Base-by-base conservation (phyloP, 495 filamentous ascomycete genomes). In the Parathielavia appendiculata region DNA sequence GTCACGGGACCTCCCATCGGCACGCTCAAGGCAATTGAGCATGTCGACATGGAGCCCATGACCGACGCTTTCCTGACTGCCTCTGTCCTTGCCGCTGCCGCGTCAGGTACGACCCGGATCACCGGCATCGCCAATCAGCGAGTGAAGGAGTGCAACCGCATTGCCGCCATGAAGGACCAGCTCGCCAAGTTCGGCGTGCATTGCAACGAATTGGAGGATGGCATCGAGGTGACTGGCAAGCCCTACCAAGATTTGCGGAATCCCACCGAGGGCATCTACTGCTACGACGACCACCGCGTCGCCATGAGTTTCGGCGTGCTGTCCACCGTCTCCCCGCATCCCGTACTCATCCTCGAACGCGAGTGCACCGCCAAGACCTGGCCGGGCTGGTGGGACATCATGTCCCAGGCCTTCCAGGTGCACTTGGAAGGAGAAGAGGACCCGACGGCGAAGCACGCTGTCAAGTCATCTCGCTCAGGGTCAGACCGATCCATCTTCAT, bases 241-340 rank as follows among this genome's bases (percentile, higher is more conserved):
- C 79, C 87, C 17, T 77, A 81, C 51, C 74, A 70, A 34, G 76
- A 75, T 36, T 79, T 95, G 48, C 76, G 77, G 38, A 75, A 80
- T 48, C 87, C 91, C 4, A 63, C 70, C 34, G 80, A 79, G 20
- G 87, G 90, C 54, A 76, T 99, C 54, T 88, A 86, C 76, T 97
- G 93, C 75, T 97, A 97, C 63, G 93, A 99, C 70, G 93, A 99
- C 66, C 93, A 99, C 70, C 88, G 93, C 57, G 91, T 99, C 9
- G 93, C 93, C 10, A 97, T 97, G 90, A 97, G 92, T 72, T 95
- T 97, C 72, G 90, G 90, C 57, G 89, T 99, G n/a, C 73, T 99
- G 34, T 84, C 90, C 19, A 75, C 89, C 23, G 78, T 87, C 36
- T 79, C 87, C n/a, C 88, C 93, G 6, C 67, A 82, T 13, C 81